Percentiles rank a stretch among this genome's conserved stretches.
Evolutionary conservation across 106 monocot genomes (phyloP).

Genomic region (Platanthera zijinensis): DNA sequence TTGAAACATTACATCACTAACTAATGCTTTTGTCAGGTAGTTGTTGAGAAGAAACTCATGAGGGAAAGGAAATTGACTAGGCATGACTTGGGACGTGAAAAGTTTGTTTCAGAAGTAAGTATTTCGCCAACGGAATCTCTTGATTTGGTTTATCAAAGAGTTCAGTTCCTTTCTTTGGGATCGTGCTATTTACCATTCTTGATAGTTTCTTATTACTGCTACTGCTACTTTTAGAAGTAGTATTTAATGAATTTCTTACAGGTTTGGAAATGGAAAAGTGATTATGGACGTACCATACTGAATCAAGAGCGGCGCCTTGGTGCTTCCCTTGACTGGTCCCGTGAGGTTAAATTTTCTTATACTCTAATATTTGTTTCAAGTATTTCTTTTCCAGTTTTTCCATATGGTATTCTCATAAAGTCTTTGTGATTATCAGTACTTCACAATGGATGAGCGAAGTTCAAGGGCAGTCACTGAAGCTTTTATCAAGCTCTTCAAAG

Average conservation of each 20-base stretch:
- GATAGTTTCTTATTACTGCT: not conserved
- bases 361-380: not conserved
- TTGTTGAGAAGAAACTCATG: constrained; percentile 97
- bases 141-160: not conserved
- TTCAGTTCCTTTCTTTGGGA: not conserved
- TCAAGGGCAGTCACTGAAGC: constrained; percentile 21
- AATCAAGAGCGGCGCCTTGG: constrained; percentile 81
- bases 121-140: not conserved
- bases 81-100: constrained; percentile 83
- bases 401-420: not conserved
- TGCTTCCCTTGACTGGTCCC: constrained; percentile 97
- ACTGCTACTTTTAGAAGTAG: not conserved
- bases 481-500: constrained; percentile 23
- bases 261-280: constrained; percentile 97
- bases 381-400: not conserved
- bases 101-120: constrained; percentile 78
- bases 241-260: constrained; percentile 13
- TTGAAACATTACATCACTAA: not conserved
- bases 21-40: constrained; percentile 46
- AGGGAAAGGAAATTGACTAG: constrained; percentile 70
- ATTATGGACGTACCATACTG: constrained; percentile 93
- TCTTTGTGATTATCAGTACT: constrained; percentile 11
- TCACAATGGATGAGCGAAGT: constrained; percentile 28
- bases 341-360: constrained; percentile 44
- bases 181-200: not conserved